A percentile compares a stretch with the other conserved stretches of the same genome.
phyloP scores from a whole-genome alignment of 2,329 filamentous ascomycete species.

The Colletotrichum destructivum region DNA sequence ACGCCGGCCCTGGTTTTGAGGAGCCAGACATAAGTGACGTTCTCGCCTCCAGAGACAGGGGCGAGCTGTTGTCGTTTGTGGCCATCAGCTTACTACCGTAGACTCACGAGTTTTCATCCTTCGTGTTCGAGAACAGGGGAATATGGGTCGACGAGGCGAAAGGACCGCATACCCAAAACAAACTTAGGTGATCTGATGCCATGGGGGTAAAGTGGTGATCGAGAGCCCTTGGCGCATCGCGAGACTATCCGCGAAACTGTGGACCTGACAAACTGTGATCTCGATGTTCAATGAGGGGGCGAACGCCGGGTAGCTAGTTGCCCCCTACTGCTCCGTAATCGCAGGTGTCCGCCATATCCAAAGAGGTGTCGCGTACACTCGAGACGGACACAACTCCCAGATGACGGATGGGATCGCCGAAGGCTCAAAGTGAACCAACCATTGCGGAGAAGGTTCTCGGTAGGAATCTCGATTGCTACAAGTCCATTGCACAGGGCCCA shows the following conservation, averaged over 20 bases:
- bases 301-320: neutral
- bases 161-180: neutral
- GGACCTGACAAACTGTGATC: neutral
- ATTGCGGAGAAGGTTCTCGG: constrained; percentile 1
- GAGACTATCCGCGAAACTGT: neutral
- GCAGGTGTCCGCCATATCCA: neutral
- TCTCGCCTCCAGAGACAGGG: neutral
- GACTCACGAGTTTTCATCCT: neutral
- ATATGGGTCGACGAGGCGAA: neutral
- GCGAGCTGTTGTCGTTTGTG: neutral
- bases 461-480: constrained; percentile 3
- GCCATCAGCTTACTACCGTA: neutral
- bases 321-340: neutral
- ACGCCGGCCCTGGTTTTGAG: neutral
- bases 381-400: no score
- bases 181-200: neutral
- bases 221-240: neutral
- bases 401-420: constrained; percentile 32
- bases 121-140: neutral
- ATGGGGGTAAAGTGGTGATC: neutral
- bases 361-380: neutral
- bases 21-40: neutral
- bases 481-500: neutral
- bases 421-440: neutral
- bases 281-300: neutral